phyloP scores from a whole-genome alignment of 2,329 filamentous ascomycete genomes.

The Monosporascus sp. region DNA sequence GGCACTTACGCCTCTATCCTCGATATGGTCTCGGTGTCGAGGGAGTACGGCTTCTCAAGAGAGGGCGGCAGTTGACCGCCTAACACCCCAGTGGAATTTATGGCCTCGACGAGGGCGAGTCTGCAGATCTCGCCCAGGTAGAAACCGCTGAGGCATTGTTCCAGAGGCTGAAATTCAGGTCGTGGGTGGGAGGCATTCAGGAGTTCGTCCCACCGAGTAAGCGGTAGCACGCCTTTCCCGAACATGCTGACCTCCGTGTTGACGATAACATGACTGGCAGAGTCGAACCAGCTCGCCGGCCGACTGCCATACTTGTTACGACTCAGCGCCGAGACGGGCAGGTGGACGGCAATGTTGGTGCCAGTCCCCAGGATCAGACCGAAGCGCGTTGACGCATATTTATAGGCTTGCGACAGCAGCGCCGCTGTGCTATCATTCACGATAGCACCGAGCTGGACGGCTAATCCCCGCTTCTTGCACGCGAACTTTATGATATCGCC shows the following conservation, averaged over 20 bases:
- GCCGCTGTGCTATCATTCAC: conserved; percentile 65
- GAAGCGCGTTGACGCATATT: conserved; percentile 52
- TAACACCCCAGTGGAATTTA: conserved; percentile 47
- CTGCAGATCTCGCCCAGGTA: conserved; percentile 63
- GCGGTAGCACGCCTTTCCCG: conserved; percentile 50
- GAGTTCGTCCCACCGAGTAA: conserved; percentile 55
- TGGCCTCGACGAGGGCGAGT: conserved; percentile 52
- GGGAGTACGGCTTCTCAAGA: conserved; percentile 46
- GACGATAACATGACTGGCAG: conserved; percentile 57
- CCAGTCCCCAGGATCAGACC: conserved; percentile 63
- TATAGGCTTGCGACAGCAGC: conserved; percentile 58
- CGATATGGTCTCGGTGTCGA: conserved; percentile 57
- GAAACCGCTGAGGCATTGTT: conserved; percentile 53
- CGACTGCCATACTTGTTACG: conserved; percentile 51
- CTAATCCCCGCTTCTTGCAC: conserved; percentile 44
- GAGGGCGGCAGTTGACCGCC: conserved; percentile 52
- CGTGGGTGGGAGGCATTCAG: conserved; percentile 43
- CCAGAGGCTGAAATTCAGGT: conserved; percentile 38
- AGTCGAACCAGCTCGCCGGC: conserved; percentile 50
- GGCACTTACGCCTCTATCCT: conserved; percentile 48
- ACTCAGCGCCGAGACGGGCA: conserved; percentile 52
- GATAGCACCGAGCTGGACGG: conserved; percentile 54
- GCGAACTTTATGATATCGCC: conserved; percentile 52
- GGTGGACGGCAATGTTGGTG: conserved; percentile 59
- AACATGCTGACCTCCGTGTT: conserved; percentile 67